A percentile compares a stretch with the other conserved stretches of the same genome.
Evolutionary conservation across 345 rosid species (phyloP).

Genomic region (Rhodomyrtus tomentosa): DNA sequence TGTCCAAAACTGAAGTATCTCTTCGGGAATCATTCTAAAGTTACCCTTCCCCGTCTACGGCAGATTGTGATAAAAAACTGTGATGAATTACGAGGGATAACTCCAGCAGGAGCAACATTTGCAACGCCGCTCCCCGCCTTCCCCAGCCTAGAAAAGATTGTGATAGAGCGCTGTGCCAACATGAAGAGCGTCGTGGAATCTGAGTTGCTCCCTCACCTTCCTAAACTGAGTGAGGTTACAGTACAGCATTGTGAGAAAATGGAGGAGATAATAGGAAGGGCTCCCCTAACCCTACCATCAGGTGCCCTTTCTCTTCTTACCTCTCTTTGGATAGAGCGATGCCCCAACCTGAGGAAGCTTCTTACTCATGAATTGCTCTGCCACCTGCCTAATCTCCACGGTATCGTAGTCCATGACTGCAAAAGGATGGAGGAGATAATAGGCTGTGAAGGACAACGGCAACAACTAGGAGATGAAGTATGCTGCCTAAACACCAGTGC

Average conservation of each 20-base stretch:
- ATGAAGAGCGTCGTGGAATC: conserved; percentile 4
- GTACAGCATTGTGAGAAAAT: not conserved
- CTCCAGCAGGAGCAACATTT: not conserved
- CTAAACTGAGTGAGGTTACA: not conserved
- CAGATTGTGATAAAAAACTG: not conserved
- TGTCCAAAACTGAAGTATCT: not conserved
- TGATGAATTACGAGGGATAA: not conserved
- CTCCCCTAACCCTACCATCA: not conserved
- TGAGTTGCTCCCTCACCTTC: not conserved
- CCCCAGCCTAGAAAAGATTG: not conserved
- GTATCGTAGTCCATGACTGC: not conserved
- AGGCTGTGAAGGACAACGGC: not conserved
- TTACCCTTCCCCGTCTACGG: not conserved
- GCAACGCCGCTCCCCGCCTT: not conserved
- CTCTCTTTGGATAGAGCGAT: not conserved
- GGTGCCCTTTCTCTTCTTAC: not conserved
- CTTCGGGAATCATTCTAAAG: not conserved
- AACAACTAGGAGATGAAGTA: not conserved
- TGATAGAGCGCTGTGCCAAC: not conserved
- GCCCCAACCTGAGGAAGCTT: not conserved
- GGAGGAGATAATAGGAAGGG: conserved; percentile 13
- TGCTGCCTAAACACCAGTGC: not conserved
- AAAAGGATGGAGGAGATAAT: not conserved
- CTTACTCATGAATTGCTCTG: not conserved
- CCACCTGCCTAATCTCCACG: not conserved